Conservation (phyloP, 1,139 yeast genomes). For the Hanseniaspora gamundiae region DNA sequence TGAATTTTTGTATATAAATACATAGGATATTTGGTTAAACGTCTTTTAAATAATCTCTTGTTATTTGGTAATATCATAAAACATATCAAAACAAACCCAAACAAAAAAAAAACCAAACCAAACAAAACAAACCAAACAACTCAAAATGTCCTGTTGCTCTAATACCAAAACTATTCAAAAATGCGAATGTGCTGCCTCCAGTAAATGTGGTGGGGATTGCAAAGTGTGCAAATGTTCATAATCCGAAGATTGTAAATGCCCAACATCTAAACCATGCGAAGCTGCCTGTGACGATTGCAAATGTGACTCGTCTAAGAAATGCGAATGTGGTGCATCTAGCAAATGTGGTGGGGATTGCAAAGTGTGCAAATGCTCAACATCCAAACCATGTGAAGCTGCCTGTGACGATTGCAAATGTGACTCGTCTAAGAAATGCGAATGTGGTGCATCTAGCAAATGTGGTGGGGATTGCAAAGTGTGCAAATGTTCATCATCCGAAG, state of each 20-base stretch:
- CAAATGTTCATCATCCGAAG: background rate
- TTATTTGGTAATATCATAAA: too few species aligned
- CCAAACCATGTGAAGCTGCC: too few species aligned
- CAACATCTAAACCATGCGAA: background rate
- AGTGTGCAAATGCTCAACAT: background rate
- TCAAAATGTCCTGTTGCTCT: slow-evolving; percentile 1
- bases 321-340: background rate
- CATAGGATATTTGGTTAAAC: too few species aligned
- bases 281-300: background rate
- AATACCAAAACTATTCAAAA: background rate
- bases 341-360: background rate
- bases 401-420: too few species aligned
- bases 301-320: background rate
- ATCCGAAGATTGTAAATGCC: background rate
- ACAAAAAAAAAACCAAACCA: background rate
- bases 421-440: background rate
- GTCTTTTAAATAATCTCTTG: too few species aligned
- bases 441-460: background rate
- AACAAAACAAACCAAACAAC: background rate
- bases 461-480: background rate
- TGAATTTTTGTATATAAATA: too few species aligned
- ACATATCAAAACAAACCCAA: too few species aligned
- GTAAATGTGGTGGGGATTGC: background rate
- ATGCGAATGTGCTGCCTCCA: background rate
- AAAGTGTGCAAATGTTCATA: background rate